Percentiles rank a stretch among this genome's conserved stretches.
Conservation (phyloP, 306 rosid species). For the Carpinus viminea region DNA sequence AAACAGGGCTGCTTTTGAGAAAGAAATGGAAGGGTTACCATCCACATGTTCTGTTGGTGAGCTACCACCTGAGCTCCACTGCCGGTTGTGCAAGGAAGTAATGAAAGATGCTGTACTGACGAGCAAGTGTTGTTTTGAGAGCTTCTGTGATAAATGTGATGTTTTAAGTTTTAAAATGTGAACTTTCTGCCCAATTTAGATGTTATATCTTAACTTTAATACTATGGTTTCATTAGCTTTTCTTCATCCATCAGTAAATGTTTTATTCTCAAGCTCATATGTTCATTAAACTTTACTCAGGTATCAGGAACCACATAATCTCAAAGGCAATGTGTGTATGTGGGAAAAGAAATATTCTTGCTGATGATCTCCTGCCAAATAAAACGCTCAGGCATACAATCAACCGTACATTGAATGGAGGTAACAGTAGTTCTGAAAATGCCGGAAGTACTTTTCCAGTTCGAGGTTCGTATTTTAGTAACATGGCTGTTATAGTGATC, state of each 20-base stretch:
- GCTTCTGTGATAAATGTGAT: conserved; percentile 95
- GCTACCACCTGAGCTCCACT: conserved; percentile 90
- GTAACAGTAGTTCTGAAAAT: conserved; percentile 94
- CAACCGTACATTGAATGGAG: conserved; percentile 85
- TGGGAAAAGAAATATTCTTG: conserved; percentile 81
- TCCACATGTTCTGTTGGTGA: conserved; percentile 94
- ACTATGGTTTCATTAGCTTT: conserved; percentile 4
- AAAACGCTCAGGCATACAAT: conserved; percentile 90
- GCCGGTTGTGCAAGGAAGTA: conserved; percentile 92
- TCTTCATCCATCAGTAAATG: not conserved
- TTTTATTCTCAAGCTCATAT: not conserved
- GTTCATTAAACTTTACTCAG: conserved; percentile 43
- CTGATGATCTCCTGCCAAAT: conserved; percentile 96
- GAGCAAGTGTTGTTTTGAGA: conserved; percentile 95
- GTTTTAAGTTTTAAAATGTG: not conserved
- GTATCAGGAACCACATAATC: conserved; percentile 79
- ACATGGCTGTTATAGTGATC: conserved; percentile 17
- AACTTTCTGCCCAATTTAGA: not conserved
- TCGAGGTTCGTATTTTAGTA: conserved; percentile 60
- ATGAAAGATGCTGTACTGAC: conserved; percentile 99
- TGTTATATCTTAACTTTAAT: conserved; percentile 9
- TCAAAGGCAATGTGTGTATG: conserved; percentile 77
- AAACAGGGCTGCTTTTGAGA: conserved; percentile 96
- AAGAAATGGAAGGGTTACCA: conserved; percentile 91
- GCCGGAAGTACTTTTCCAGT: conserved; percentile 82